A percentile compares a stretch with the other conserved stretches of the same genome.
phyloP scores from a whole-genome alignment of 2,329 filamentous ascomycete species.

The Ophiostoma himal-ulmi region DNA sequence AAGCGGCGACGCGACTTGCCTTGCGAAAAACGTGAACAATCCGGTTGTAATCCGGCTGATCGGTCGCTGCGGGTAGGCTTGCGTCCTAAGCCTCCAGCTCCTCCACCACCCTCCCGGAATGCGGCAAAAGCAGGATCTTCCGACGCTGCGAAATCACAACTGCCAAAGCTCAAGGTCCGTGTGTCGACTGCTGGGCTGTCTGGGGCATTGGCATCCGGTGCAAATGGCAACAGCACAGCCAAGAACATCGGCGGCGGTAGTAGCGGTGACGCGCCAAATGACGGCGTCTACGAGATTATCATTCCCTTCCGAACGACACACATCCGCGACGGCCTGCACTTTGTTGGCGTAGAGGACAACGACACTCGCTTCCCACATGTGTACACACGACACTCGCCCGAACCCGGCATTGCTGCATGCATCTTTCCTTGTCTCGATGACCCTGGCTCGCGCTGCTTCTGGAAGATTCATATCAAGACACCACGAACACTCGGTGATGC shows the following conservation, averaged over 20 bases:
- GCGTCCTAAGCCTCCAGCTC: constrained; percentile 31
- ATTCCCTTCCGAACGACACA: constrained; percentile 73
- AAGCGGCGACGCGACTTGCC: constrained; percentile 49
- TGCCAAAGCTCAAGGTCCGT: constrained; percentile 23
- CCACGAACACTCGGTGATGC: constrained; percentile 82
- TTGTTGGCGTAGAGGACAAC: constrained; percentile 74
- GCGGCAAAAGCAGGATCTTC: neutral
- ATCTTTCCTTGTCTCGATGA: constrained; percentile 94
- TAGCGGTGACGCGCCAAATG: constrained; percentile 17
- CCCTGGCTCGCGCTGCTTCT: constrained; percentile 65
- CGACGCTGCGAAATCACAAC: constrained; percentile 13
- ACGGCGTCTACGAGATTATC: constrained; percentile 38
- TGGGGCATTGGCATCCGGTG: neutral
- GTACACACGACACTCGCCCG: constrained; percentile 76
- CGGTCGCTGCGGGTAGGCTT: constrained; percentile 44
- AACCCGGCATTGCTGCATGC: constrained; percentile 72
- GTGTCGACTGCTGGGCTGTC: constrained; percentile 18
- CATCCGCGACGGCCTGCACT: constrained; percentile 82
- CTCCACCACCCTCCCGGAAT: neutral
- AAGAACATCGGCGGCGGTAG: neutral
- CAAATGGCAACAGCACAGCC: neutral
- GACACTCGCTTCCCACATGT: constrained; percentile 84
- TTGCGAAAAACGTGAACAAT: constrained; percentile 49
- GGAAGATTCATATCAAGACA: constrained; percentile 82
- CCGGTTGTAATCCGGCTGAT: constrained; percentile 52